phyloP scores from a whole-genome alignment of 495 filamentous ascomycete genomes.

The Aspergillus conjunctus region DNA sequence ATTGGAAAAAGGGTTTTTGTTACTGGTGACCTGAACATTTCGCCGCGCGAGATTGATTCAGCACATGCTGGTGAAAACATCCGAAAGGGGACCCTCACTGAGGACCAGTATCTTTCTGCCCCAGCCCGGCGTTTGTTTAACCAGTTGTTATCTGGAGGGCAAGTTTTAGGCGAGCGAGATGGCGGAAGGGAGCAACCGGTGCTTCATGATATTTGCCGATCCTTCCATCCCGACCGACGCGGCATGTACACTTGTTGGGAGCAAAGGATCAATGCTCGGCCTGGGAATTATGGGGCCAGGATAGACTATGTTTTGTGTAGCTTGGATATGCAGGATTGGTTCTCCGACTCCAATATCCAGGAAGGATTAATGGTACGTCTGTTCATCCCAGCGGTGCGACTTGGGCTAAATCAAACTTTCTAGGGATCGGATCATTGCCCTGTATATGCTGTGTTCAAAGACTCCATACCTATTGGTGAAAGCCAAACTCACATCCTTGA shows the following conservation, averaged over 20 bases:
- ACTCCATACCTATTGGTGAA: constrained; percentile 56
- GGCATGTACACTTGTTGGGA: constrained; percentile 99
- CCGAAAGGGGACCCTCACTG: constrained; percentile 65
- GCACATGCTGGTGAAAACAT: constrained; percentile 69
- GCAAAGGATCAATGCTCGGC: constrained; percentile 79
- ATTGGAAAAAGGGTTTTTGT: constrained; percentile 82
- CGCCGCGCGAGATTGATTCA: constrained; percentile 70
- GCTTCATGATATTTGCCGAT: constrained; percentile 83
- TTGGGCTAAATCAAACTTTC: constrained; percentile 22
- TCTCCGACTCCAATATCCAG: constrained; percentile 86
- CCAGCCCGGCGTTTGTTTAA: constrained; percentile 85
- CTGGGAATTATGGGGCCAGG: constrained; percentile 85
- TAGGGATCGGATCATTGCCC: constrained; percentile 96
- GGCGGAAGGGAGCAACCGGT: constrained; percentile 71
- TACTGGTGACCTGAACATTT: constrained; percentile 89
- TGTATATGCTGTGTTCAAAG: constrained; percentile 77
- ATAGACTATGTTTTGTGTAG: constrained; percentile 94
- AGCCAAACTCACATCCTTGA: constrained; percentile 61
- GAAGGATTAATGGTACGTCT: constrained; percentile 76
- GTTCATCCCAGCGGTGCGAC: neutral
- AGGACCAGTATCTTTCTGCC: constrained; percentile 69
- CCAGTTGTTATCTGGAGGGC: constrained; percentile 73
- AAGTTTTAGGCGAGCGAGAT: constrained; percentile 69
- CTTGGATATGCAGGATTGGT: constrained; percentile 79
- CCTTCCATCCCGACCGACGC: constrained; percentile 72